phyloP scores from a whole-genome alignment of 768 basidiomycete species.

The Plicaturopsis crispa region DNA sequence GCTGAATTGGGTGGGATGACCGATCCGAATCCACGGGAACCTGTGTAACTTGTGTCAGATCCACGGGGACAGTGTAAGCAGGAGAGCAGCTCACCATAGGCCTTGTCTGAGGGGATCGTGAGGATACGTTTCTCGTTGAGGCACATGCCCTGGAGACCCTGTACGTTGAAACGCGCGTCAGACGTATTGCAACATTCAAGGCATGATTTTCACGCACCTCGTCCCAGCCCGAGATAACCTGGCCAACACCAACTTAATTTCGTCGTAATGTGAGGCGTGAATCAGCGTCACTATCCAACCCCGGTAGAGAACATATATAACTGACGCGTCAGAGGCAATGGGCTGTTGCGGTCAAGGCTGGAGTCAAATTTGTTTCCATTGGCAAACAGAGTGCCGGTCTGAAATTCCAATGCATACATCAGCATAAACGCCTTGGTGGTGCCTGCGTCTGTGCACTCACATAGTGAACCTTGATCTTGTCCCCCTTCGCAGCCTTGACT shows the following conservation, averaged over 20 bases:
- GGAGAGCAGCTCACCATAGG: slow-evolving; percentile 58
- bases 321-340: slow-evolving; percentile 75
- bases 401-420: slow-evolving; percentile 8
- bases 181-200: no score
- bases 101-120: slow-evolving; percentile 74
- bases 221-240: slow-evolving; percentile 86
- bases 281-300: no score
- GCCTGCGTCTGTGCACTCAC: slow-evolving; percentile 42
- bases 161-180: no score
- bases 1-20: slow-evolving; percentile 76
- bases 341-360: slow-evolving; percentile 66
- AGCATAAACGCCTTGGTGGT: no score
- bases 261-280: neutral
- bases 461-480: slow-evolving; percentile 70
- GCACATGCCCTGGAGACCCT: slow-evolving; percentile 80
- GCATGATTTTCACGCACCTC: no score
- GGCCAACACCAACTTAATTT: slow-evolving; percentile 60
- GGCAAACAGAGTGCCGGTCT: slow-evolving; percentile 77
- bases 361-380: slow-evolving; percentile 87
- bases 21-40: slow-evolving; percentile 64
- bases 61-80: no score
- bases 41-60: slow-evolving; percentile 25
- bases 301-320: slow-evolving; percentile 1
- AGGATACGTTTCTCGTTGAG: slow-evolving; percentile 81
- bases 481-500: slow-evolving; percentile 49